Conservation (phyloP, 768 basidiomycete genomes). For the Scleroderma citrinum region DNA sequence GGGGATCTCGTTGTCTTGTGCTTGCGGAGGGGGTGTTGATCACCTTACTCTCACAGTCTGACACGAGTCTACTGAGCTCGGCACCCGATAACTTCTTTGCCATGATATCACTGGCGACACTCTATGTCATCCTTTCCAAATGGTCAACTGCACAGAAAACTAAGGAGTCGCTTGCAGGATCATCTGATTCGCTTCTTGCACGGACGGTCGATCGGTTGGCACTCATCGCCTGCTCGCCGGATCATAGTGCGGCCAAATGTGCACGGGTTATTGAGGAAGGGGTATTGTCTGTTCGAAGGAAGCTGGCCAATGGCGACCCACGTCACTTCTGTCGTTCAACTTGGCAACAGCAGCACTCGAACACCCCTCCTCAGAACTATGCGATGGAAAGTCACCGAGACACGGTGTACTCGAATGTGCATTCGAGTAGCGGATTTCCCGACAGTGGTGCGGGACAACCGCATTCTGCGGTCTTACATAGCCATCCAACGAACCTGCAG, state of each 20-base stretch:
- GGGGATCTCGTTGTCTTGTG: slow-evolving; percentile 35
- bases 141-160: slow-evolving; percentile 33
- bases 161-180: slow-evolving; percentile 30
- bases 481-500: slow-evolving; percentile 11
- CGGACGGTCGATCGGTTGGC: slow-evolving; percentile 31
- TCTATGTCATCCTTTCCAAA: slow-evolving; percentile 38
- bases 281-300: slow-evolving; percentile 25
- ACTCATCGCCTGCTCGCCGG: slow-evolving; percentile 31
- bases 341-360: slow-evolving; percentile 17
- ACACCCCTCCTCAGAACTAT: slow-evolving; percentile 12
- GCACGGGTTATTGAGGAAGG: slow-evolving; percentile 36
- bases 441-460: slow-evolving; percentile 3
- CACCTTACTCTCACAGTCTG: slow-evolving; percentile 27
- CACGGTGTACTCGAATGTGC: not conserved
- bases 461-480: not conserved
- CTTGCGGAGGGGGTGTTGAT: slow-evolving; percentile 35
- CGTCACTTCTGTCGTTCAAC: slow-evolving; percentile 18
- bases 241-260: slow-evolving; percentile 37
- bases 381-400: slow-evolving; percentile 6
- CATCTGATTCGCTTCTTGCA: slow-evolving; percentile 33
- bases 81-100: slow-evolving; percentile 38
- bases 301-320: slow-evolving; percentile 19
- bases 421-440: slow-evolving; percentile 4
- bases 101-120: slow-evolving; percentile 39
- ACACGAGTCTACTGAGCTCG: slow-evolving; percentile 32